Conservation (phyloP, 768 basidiomycete species). For the Psilocybe cubensis region DNA sequence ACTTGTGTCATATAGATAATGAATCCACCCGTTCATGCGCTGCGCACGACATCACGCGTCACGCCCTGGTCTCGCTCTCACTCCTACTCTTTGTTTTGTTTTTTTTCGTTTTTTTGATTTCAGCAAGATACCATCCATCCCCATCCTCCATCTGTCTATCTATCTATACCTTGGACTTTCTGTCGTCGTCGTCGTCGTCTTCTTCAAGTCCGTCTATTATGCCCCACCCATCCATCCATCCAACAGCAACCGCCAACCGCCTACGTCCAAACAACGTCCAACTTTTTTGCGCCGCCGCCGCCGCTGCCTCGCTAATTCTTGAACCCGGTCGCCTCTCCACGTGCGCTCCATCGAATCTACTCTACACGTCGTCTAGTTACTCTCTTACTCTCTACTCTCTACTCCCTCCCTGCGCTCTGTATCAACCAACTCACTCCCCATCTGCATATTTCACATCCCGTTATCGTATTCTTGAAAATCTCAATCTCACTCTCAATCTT, state of each 20-base stretch:
- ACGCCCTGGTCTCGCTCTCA: too few species aligned
- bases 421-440: background rate
- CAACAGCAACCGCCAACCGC: too few species aligned
- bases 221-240: too few species aligned
- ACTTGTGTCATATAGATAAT: conserved; percentile 7
- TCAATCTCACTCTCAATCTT: too few species aligned
- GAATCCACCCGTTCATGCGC: too few species aligned
- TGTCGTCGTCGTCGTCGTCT: too few species aligned
- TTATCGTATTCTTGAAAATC: too few species aligned
- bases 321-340: background rate
- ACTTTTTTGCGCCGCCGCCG: too few species aligned
- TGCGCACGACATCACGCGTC: conserved; percentile 8
- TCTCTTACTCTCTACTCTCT: background rate
- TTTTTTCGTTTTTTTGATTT: conserved; percentile 10
- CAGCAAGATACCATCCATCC: conserved; percentile 6
- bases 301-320: background rate
- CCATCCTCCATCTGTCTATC: background rate
- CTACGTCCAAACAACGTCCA: too few species aligned
- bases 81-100: background rate
- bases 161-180: background rate
- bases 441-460: background rate
- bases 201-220: background rate
- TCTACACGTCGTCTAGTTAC: background rate
- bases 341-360: too few species aligned
- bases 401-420: too few species aligned